Evolutionary conservation across 768 basidiomycete species (phyloP), one percentile per base, ranked within the genome.

Genomic region (Lactifluus echinatus): DNA sequence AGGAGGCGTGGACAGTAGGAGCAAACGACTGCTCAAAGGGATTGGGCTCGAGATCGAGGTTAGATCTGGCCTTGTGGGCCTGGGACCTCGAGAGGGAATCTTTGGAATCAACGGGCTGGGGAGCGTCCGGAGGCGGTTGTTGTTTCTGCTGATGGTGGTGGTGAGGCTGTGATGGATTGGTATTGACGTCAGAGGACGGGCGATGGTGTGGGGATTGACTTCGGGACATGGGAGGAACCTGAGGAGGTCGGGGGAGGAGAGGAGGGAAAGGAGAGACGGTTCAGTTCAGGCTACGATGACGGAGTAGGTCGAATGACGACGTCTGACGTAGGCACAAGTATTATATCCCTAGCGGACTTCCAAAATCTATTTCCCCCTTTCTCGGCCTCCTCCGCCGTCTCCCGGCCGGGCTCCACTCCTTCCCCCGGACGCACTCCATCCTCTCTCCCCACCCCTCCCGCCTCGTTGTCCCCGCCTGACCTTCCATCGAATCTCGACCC

Each of bases 21-120:
- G 86, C 84, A 69, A 98, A 98, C 53, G 90, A 93, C 72, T 93
- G 89, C 68, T 99, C 95, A 67, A 96, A 96, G 0, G 93, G 93
- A 68, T 95, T 95, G 0, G 87, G 88, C 66, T 95, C 93, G 34
- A 88, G 79, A 69, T 79, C 76, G 69, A 88, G 84, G 66, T 86
- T 85, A 77, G 24, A 75, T 81, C 69, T 81, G 8, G 78, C 34
- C 76, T 50, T 63, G 55, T 14, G 56, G 29, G 52, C 28, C 50
- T 60, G 57, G 2, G 51, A 8, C 31, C 50, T 55, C 19, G 49
- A 5, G 34, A 55, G 37, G 15, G 56, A 15, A 31, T 51, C 55
- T 19, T 37, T 47, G 7, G 55, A 28, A 51, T 60, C 56, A 21
- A 23, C 8, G 8, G 54, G 5, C 29, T 37, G 6, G 24, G 34